A percentile compares a stretch with the other conserved stretches of the same genome.
These are phyloP conservation scores for Durotheca rogersii DNA, from an alignment of 495 filamentous ascomycete genomes.

Conservation along the genomic window DNA sequence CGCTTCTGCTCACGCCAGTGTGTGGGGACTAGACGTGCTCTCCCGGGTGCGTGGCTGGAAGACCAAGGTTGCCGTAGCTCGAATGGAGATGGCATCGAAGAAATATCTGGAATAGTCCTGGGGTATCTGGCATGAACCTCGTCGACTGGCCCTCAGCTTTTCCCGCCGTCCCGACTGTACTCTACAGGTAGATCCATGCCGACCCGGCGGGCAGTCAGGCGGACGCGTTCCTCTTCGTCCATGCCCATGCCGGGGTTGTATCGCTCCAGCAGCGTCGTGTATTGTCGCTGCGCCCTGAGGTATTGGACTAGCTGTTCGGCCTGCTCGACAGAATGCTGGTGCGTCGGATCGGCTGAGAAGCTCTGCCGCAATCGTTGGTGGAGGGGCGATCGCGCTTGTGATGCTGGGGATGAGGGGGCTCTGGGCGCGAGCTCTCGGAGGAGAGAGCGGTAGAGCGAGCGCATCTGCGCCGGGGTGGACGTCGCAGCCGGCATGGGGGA, in stretches of 20 bases:
- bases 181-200: slow-evolving; percentile 80
- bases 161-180: slow-evolving; percentile 27
- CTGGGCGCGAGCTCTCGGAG: slow-evolving; percentile 87
- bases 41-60: too few relatives aligned
- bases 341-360: slow-evolving; percentile 40
- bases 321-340: slow-evolving; percentile 49
- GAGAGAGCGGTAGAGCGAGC: slow-evolving; percentile 82
- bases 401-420: slow-evolving; percentile 51
- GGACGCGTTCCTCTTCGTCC: slow-evolving; percentile 80
- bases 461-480: slow-evolving; percentile 52
- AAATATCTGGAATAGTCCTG: neutral
- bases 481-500: slow-evolving; percentile 15
- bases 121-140: too few relatives aligned
- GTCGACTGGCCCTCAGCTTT: slow-evolving; percentile 2
- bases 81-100: neutral
- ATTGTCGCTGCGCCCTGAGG: slow-evolving; percentile 76
- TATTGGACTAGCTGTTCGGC: slow-evolving; percentile 79
- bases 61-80: too few relatives aligned
- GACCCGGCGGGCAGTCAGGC: slow-evolving; percentile 81
- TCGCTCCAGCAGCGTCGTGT: slow-evolving; percentile 75
- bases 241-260: slow-evolving; percentile 90
- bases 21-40: too few relatives aligned
- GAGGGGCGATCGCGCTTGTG: slow-evolving; percentile 52
- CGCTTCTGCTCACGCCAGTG: too few relatives aligned
- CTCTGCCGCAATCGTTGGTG: slow-evolving; percentile 61